A percentile compares a stretch with the other conserved stretches of the same genome.
Evolutionary conservation across 2,329 filamentous ascomycete genomes (phyloP).

Genomic region (Berkeleyomyces basicola): DNA sequence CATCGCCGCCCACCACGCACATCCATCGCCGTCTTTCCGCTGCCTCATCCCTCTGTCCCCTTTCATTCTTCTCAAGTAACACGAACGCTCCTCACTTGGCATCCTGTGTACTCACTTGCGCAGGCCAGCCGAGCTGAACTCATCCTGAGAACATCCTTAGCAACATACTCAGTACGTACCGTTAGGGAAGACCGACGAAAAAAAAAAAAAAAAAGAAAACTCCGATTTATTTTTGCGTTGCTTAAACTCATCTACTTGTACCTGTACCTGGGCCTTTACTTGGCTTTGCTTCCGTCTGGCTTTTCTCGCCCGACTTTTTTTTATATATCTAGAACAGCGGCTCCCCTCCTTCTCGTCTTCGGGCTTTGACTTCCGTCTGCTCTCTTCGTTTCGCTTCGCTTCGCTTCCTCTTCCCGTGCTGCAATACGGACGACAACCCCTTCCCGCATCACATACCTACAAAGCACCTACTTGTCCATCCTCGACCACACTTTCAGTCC

Average conservation of each 20-base stretch:
- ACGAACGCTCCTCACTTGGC: not conserved
- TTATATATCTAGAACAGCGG: not conserved
- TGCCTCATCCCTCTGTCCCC: not conserved
- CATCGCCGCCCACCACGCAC: not conserved
- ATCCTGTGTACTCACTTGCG: not conserved
- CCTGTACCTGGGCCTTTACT: not conserved
- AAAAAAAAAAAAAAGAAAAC: not conserved
- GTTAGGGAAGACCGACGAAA: not conserved
- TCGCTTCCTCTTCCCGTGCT: too few species aligned
- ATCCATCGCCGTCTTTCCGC: not conserved
- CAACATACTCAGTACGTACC: not conserved
- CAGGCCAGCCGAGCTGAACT: conserved; percentile 1
- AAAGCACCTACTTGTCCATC: too few species aligned
- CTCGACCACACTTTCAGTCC: too few species aligned
- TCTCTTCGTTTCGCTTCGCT: too few species aligned
- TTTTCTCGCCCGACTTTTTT: not conserved
- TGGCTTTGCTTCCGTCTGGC: not conserved
- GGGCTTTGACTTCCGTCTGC: not conserved
- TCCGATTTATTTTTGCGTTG: not conserved
- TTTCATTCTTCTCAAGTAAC: not conserved
- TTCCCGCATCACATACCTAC: too few species aligned
- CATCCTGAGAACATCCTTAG: not conserved
- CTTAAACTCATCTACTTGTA: not conserved
- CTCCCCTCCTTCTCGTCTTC: not conserved
- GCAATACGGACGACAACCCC: too few species aligned